Evolutionary conservation across 768 basidiomycete genomes (phyloP).

Genomic region (Tephrocybe rancida): DNA sequence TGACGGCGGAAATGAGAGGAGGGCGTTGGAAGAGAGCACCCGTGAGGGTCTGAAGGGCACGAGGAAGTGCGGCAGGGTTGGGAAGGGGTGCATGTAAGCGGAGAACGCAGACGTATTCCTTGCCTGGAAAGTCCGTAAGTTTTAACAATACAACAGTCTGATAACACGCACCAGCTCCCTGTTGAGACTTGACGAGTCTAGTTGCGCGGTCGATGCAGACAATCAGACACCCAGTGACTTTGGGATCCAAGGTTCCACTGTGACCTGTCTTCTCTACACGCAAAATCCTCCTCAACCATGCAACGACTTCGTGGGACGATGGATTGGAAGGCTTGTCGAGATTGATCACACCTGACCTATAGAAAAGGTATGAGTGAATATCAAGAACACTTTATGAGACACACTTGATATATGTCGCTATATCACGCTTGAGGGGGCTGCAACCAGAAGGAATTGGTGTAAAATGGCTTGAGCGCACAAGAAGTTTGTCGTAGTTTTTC

Average conservation of each 20-base stretch:
- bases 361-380: slow-evolving; percentile 7
- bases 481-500: slow-evolving; percentile 98
- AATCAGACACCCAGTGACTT: slow-evolving; percentile 98
- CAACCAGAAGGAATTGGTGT: slow-evolving; percentile 96
- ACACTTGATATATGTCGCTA: slow-evolving; percentile 88
- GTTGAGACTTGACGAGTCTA: slow-evolving; percentile 96
- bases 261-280: slow-evolving; percentile 98
- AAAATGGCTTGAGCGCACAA: slow-evolving; percentile 94
- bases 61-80: slow-evolving; percentile 83
- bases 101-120: slow-evolving; percentile 97
- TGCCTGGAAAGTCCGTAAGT: slow-evolving; percentile 54
- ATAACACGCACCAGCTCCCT: slow-evolving; percentile 80
- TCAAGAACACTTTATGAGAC: slow-evolving; percentile 13
- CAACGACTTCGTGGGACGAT: slow-evolving; percentile 98
- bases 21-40: slow-evolving; percentile 99
- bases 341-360: slow-evolving; percentile 98
- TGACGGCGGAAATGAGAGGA: slow-evolving; percentile 98
- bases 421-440: slow-evolving; percentile 94
- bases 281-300: slow-evolving; percentile 96
- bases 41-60: slow-evolving; percentile 94
- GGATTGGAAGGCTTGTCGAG: slow-evolving; percentile 99
- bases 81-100: slow-evolving; percentile 85
- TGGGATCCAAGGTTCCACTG: slow-evolving; percentile 97
- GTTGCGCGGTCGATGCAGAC: slow-evolving; percentile 99
- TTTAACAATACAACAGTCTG: slow-evolving; percentile 1